A percentile compares a stretch with the other conserved stretches of the same genome.
Conservation (phyloP, 108 stramenopile genomes). For the Nitzschia sp. region DNA sequence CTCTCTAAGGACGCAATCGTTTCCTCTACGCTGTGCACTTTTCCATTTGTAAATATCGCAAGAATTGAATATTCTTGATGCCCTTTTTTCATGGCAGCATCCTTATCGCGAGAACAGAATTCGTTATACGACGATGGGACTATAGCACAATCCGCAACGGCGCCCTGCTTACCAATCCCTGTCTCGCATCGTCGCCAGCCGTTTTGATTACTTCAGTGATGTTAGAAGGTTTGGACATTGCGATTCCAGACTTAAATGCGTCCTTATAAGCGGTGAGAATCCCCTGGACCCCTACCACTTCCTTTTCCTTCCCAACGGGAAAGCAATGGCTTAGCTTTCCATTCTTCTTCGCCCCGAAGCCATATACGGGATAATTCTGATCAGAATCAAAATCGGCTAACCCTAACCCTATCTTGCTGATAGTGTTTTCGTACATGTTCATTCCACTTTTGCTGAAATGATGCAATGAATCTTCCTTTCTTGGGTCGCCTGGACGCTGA, state of each 20-base stretch:
- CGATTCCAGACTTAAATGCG: slow-evolving; percentile 57
- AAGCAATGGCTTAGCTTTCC: slow-evolving; percentile 76
- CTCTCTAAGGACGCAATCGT: too few relatives aligned
- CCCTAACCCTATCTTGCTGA: slow-evolving; percentile 54
- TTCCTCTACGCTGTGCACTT: too few relatives aligned
- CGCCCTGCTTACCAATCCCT: slow-evolving; percentile 21
- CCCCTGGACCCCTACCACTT: slow-evolving; percentile 72
- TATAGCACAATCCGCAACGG: too few relatives aligned
- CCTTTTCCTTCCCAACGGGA: slow-evolving; percentile 50
- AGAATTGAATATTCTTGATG: slow-evolving; percentile 76
- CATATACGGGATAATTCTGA: slow-evolving; percentile 77
- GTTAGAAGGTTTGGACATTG: slow-evolving; percentile 80
- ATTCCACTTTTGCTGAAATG: slow-evolving; percentile 39
- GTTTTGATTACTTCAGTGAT: slow-evolving; percentile 76
- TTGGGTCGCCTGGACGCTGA: slow-evolving; percentile 78
- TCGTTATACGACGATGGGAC: too few relatives aligned
- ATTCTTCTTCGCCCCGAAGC: slow-evolving; percentile 90
- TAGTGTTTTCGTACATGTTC: slow-evolving; percentile 79
- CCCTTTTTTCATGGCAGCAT: slow-evolving; percentile 29
- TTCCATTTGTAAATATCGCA: slow-evolving; percentile 85
- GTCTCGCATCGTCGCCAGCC: slow-evolving; percentile 58
- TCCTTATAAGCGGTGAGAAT: slow-evolving; percentile 67
- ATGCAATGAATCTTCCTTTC: slow-evolving; percentile 70
- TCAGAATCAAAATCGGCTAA: slow-evolving; percentile 80
- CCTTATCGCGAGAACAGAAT: neutral